Base-by-base conservation (phyloP, 2,329 filamentous ascomycete species). In the Lecanicillium sp. region DNA sequence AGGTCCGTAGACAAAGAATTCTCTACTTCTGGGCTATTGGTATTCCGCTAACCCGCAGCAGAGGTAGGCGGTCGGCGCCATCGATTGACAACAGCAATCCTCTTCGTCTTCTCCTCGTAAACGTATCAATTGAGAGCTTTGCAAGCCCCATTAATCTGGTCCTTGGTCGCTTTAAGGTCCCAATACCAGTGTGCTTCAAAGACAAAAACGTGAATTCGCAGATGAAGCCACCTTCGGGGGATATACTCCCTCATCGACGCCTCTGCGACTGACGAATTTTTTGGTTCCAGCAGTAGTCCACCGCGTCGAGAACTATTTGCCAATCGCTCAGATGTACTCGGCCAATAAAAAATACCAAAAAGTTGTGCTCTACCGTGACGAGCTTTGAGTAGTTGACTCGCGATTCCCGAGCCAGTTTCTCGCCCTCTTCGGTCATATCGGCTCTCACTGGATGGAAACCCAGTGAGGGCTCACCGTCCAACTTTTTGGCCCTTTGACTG, bases 371-470 rank as follows among this genome's bases (percentile, higher is more conserved):
- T 18, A 79, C 61, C 3, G 71, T 74, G 19, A 67, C 61, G 5
- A 72, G 57, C 45, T 77, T 77, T 5, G 71, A 68, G 52, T 77
- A 78, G 54, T 78, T 77, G 46, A 77, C 64, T 5, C 74, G 67
- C 11, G 74, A 79, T 44, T 71, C 66, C 20, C 47, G 60, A 10
- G 60, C 59, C 6, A 78, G 59, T 39, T 55, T 64, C 43, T 77
- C 71, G 22, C 59, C 61, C 12, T 59, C 53, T 4, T 60, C 55
- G 15, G 53, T 58, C 15, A 76, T 63, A 1, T 61, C 52, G 30
- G 74, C 60, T 19, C 56, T 56, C 27, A 77, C 61, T 0, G 73
- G 64, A 0, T 47, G 25, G 36, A 71, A 74, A 0, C 74, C 74
- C 8, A 75, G 61, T 1, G 48, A 36, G 2, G 69, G 68, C 48